Percentiles rank a stretch among this genome's conserved stretches.
phyloP scores from a whole-genome alignment of 75 land plant species.

The Isoetes taiwanensis region DNA sequence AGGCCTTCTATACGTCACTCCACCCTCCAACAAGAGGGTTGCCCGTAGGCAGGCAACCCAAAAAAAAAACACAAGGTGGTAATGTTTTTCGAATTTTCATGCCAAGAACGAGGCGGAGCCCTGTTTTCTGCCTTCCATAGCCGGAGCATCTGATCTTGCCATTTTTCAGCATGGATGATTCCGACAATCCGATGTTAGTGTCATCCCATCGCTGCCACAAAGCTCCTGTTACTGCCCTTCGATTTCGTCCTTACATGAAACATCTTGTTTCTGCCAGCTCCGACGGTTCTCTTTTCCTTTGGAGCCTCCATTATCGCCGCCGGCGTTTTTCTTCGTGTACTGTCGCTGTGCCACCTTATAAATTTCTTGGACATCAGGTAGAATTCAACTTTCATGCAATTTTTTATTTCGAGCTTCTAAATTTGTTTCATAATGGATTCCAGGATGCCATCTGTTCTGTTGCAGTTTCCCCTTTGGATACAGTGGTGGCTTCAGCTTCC shows the following conservation, averaged over 20 bases:
- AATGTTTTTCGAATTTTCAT: too few relatives aligned
- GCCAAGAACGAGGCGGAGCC: too few relatives aligned
- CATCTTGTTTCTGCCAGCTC: constrained; percentile 29
- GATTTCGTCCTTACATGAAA: constrained; percentile 31
- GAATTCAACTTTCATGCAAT: neutral
- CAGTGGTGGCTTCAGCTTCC: constrained; percentile 31
- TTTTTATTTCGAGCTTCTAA: neutral
- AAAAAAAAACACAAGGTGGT: too few relatives aligned
- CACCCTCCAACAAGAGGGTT: too few relatives aligned
- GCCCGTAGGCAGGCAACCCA: too few relatives aligned
- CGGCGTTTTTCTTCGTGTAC: constrained; percentile 1
- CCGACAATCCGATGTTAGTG: constrained; percentile 15
- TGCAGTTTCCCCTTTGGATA: constrained; percentile 28
- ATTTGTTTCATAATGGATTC: neutral
- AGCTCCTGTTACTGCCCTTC: constrained; percentile 17
- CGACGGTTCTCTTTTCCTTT: constrained; percentile 19
- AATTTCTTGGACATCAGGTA: constrained; percentile 28
- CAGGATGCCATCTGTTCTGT: constrained; percentile 29
- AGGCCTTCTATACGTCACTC: too few relatives aligned
- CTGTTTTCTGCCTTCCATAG: too few relatives aligned
- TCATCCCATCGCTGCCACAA: constrained; percentile 16
- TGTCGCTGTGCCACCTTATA: constrained; percentile 20
- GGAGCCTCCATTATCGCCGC: constrained; percentile 25
- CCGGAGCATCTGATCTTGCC: too few relatives aligned
- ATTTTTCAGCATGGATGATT: too few relatives aligned